These are phyloP conservation scores for Ceratobasidium sp. DNA, from an alignment of 1,284 basidiomycete genomes.

Conservation along the genomic window DNA sequence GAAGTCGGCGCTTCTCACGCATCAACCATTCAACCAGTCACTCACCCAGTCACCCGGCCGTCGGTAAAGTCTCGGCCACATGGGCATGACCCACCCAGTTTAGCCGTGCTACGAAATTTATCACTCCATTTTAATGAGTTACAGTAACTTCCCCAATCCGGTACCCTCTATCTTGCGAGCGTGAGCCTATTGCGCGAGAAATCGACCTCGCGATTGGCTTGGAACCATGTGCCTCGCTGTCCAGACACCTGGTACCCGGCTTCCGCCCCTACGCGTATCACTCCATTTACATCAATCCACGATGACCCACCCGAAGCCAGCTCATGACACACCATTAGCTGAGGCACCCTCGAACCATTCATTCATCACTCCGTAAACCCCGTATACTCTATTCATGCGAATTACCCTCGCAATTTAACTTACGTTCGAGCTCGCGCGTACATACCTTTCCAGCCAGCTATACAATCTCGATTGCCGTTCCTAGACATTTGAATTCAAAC, in stretches of 20 bases:
- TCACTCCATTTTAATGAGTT: not conserved
- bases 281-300: no score
- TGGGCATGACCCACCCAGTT: not conserved
- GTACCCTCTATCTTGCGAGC: not conserved
- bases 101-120: not conserved
- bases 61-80: conserved; percentile 9
- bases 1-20: conserved; percentile 7
- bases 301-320: no score
- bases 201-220: no score
- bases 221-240: no score
- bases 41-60: conserved; percentile 14
- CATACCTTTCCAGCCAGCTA: not conserved
- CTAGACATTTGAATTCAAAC: not conserved
- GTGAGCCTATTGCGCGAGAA: not conserved
- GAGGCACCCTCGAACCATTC: no score
- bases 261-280: no score
- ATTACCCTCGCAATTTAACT: not conserved
- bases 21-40: conserved; percentile 6
- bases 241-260: no score
- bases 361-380: no score
- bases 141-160: not conserved
- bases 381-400: no score
- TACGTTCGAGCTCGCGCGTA: no score
- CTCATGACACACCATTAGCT: no score
- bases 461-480: conserved; percentile 1